Evolutionary conservation across 805 yeast species (phyloP), one percentile per base, ranked within the genome.

Genomic region (Yamadazyma paraphyllophila): DNA sequence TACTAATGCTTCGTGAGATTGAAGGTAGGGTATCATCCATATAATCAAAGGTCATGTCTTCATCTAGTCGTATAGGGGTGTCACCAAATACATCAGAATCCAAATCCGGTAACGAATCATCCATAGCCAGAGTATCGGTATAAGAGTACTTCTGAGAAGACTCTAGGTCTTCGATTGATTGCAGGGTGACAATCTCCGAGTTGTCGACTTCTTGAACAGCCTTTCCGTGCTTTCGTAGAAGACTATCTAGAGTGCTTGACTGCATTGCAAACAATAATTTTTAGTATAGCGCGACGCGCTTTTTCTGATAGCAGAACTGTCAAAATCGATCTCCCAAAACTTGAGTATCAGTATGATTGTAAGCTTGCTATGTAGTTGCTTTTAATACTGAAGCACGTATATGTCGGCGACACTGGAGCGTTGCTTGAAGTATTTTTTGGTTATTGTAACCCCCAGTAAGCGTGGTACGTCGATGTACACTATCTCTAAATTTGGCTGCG

Each of bases 191-290:
- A 4, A 40, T n/a, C 7, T 40, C 36, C n/a, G 9, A 12, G 6
- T 26, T 17, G 3, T 14, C 12, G 17, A 17, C 29, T 10, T 31
- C 36, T 5, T 38, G 29, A 13, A 32, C 40, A 15, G n/a, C 45
- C 12, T 16, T 33, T 3, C 36, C 42, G 30, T 27, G 11, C 11
- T 26, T 40, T 27, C 42, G 41, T 47, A 47, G 50, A 16, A 47
- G 25, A 37, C 44, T 40, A 24, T 47, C 50, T 10, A 47, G 14
- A 13, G 50, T 47, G 37, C 35, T 36, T 25, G 30, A 36, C 15
- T 38, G 40, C 49, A 46, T 46, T 12, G 26, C 29, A 14, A 16
- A 20, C 36, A 7, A 13, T 25, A 3, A 17, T 27, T 37, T 35
- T 20, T 24, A 34, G 26, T 39, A n/a, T n/a, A n/a, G n/a, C 47